phyloP scores from a whole-genome alignment of 306 rosid genomes.

The Cicer arietinum region DNA sequence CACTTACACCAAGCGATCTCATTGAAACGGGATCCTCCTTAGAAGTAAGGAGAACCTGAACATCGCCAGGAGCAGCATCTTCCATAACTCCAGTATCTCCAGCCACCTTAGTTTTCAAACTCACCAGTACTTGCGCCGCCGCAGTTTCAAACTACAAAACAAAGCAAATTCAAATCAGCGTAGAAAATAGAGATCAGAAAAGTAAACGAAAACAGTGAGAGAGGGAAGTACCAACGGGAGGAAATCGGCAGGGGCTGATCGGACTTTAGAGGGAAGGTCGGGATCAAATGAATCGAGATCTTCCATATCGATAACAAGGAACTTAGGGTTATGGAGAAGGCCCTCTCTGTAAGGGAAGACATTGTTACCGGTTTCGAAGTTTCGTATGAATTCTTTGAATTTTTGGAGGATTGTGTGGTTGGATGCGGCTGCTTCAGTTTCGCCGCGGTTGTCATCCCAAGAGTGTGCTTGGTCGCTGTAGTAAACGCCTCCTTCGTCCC shows the following conservation, averaged over 20 bases:
- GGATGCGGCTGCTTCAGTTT: constrained; percentile 49
- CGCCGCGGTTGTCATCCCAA: constrained; percentile 65
- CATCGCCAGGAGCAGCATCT: constrained; percentile 80
- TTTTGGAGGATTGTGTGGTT: constrained; percentile 80
- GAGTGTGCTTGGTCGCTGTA: constrained; percentile 97
- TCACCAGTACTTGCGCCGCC: constrained; percentile 87
- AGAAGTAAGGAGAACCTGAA: constrained; percentile 90
- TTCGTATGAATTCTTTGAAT: constrained; percentile 92
- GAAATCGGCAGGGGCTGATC: constrained; percentile 77
- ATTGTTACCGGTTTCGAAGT: constrained; percentile 71
- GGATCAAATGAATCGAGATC: constrained; percentile 81
- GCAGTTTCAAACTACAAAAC: constrained; percentile 83
- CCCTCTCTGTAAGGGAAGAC: constrained; percentile 85
- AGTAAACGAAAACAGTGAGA: not conserved
- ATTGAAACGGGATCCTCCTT: constrained; percentile 78
- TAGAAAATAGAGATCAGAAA: not conserved
- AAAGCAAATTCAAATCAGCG: not conserved
- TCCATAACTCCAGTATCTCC: constrained; percentile 90
- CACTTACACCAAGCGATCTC: constrained; percentile 87
- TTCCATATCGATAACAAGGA: constrained; percentile 70
- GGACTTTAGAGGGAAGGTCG: constrained; percentile 82
- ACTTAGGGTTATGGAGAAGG: constrained; percentile 72
- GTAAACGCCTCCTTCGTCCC: constrained; percentile 97
- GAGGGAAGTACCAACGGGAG: constrained; percentile 66
- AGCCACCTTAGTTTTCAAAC: constrained; percentile 79